These are phyloP conservation scores for Penicillium sp. DNA, from an alignment of 2,329 filamentous ascomycete genomes.

Conservation along the genomic window DNA sequence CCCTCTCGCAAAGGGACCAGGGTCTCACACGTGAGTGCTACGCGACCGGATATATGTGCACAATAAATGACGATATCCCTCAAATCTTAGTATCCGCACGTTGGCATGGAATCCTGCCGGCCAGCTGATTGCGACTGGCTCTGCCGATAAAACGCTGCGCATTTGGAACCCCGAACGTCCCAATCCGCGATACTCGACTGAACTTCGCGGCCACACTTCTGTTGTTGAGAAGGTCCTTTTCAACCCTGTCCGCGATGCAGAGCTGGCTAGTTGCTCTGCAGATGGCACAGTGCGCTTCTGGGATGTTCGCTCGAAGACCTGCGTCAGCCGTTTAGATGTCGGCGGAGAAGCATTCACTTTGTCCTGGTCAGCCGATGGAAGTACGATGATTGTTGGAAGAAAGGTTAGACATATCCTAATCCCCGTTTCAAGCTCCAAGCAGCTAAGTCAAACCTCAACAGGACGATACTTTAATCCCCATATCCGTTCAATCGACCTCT, in stretches of 20 bases:
- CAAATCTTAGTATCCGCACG: slow-evolving; percentile 62
- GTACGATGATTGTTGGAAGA: slow-evolving; percentile 46
- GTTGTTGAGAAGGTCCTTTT: slow-evolving; percentile 51
- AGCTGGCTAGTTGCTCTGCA: slow-evolving; percentile 50
- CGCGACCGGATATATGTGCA: background rate
- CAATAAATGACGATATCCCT: slow-evolving; percentile 6
- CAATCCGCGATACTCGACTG: slow-evolving; percentile 48
- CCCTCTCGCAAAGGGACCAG: slow-evolving; percentile 55
- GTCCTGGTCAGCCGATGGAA: slow-evolving; percentile 51
- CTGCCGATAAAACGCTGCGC: slow-evolving; percentile 83
- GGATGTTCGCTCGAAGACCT: slow-evolving; percentile 52
- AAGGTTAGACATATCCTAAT: slow-evolving; percentile 37
- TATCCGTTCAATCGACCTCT: slow-evolving; percentile 44
- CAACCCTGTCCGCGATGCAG: slow-evolving; percentile 51
- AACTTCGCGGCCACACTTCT: slow-evolving; percentile 49
- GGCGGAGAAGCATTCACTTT: slow-evolving; percentile 52
- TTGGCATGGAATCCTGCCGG: slow-evolving; percentile 90
- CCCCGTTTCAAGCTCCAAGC: background rate
- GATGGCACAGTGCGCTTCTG: slow-evolving; percentile 53
- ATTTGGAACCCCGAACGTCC: slow-evolving; percentile 75
- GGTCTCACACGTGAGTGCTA: slow-evolving; percentile 57
- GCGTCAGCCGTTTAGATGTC: slow-evolving; percentile 49
- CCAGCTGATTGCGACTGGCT: slow-evolving; percentile 79
- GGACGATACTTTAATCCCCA: slow-evolving; percentile 50
- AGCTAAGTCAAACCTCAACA: slow-evolving; percentile 16